These are phyloP conservation scores for Cryoendolithus antarcticus DNA, from an alignment of 2,329 filamentous ascomycete genomes.

Conservation along the genomic window DNA sequence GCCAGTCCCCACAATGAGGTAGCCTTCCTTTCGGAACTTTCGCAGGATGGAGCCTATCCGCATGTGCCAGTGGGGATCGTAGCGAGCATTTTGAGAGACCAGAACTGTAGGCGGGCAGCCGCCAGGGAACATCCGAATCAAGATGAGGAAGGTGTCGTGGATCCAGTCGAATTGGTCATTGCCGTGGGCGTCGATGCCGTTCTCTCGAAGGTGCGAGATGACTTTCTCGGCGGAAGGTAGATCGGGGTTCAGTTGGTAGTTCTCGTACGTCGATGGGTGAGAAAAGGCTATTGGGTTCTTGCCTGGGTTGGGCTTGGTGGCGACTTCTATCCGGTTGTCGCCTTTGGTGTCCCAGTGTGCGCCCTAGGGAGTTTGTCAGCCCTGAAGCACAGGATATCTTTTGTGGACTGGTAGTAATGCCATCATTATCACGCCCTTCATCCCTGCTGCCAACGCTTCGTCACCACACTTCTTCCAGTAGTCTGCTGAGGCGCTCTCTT, in stretches of 20 bases:
- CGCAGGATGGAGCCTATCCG: constrained; percentile 46
- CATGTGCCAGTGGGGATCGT: constrained; percentile 45
- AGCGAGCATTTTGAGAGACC: constrained; percentile 42
- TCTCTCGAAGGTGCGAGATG: constrained; percentile 36
- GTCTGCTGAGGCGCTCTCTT: constrained; percentile 46
- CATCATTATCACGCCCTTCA: constrained; percentile 57
- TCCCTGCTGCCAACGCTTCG: constrained; percentile 44
- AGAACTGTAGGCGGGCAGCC: constrained; percentile 55
- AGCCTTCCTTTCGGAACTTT: constrained; percentile 40
- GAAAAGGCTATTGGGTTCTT: constrained; percentile 58
- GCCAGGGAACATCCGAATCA: constrained; percentile 56
- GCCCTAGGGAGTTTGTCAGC: no score
- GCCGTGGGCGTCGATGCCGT: constrained; percentile 41
- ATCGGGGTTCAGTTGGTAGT: constrained; percentile 51
- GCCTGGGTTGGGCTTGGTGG: constrained; percentile 45
- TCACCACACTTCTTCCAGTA: constrained; percentile 58
- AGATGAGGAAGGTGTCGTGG: constrained; percentile 57
- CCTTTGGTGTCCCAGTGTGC: constrained; percentile 51
- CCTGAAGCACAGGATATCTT: no score
- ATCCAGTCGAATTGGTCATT: constrained; percentile 57
- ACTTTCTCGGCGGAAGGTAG: constrained; percentile 39
- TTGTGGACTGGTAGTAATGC: constrained; percentile 11
- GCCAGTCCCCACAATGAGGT: constrained; percentile 47
- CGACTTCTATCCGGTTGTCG: constrained; percentile 43
- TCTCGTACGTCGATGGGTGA: constrained; percentile 50